Conservation (phyloP, 1,284 basidiomycete species). For the Rhodotorula sp. region DNA sequence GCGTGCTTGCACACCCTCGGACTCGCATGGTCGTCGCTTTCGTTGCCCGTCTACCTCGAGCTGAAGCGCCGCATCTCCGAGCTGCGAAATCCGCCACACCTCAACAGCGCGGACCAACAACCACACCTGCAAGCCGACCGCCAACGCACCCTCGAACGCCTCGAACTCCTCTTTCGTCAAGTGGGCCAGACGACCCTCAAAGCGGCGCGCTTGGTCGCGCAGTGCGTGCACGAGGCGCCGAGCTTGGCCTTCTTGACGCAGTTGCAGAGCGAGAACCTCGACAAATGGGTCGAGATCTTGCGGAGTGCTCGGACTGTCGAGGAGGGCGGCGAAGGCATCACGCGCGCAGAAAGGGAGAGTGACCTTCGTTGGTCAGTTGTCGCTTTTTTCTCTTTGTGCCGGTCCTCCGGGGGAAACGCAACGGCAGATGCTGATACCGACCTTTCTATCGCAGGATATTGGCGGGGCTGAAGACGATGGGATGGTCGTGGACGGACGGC, state of each 20-base stretch:
- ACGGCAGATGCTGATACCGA: too few relatives aligned
- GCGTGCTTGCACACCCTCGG: constrained; percentile 31
- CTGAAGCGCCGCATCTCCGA: constrained; percentile 13
- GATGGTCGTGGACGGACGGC: constrained; percentile 35
- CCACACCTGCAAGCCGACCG: constrained; percentile 10
- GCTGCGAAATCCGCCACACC: constrained; percentile 2
- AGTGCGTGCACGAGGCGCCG: constrained; percentile 29
- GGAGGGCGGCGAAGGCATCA: constrained; percentile 29
- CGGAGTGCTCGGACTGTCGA: constrained; percentile 19
- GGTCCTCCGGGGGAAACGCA: neutral
- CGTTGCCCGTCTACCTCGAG: constrained; percentile 31
- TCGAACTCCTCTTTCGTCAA: constrained; percentile 23
- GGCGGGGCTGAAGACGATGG: constrained; percentile 35
- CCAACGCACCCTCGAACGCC: constrained; percentile 19
- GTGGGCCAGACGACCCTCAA: constrained; percentile 22
- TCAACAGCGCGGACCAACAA: neutral
- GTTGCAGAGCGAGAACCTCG: constrained; percentile 30
- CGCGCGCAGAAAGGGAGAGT: constrained; percentile 13
- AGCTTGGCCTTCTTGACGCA: constrained; percentile 30
- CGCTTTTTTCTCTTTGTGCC: too few relatives aligned
- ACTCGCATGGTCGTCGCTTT: constrained; percentile 34
- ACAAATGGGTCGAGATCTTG: constrained; percentile 28
- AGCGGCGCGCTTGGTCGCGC: constrained; percentile 34
- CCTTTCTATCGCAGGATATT: constrained; percentile 14
- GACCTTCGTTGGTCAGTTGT: constrained; percentile 25